phyloP scores from a whole-genome alignment of 73 alveolate genomes.

The Uronychia binucleata region DNA sequence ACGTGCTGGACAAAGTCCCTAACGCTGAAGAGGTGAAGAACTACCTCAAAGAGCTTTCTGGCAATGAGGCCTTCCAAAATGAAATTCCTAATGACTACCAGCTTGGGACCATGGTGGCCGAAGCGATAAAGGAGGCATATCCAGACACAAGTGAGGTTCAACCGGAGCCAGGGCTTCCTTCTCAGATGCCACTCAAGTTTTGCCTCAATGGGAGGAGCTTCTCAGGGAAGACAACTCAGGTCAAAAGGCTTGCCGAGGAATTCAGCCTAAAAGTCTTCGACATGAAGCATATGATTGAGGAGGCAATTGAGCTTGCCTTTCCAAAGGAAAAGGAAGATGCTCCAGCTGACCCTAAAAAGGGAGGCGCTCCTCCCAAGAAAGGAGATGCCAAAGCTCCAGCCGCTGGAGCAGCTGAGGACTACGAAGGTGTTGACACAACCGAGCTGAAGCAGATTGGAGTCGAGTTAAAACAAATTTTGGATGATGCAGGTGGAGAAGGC shows the following conservation, averaged over 20 bases:
- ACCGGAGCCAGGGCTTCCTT: slow-evolving; percentile 20
- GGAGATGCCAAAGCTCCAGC: slow-evolving; percentile 10
- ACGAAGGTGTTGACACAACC: slow-evolving; percentile 30
- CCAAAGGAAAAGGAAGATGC: slow-evolving; percentile 43
- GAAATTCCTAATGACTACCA: background rate
- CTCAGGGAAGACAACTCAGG: slow-evolving; percentile 43
- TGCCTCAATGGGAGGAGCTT: slow-evolving; percentile 48
- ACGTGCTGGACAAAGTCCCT: background rate
- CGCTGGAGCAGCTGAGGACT: slow-evolving; percentile 24
- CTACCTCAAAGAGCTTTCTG: background rate
- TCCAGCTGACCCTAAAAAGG: slow-evolving; percentile 9
- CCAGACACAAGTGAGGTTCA: background rate
- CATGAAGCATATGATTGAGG: slow-evolving; percentile 47
- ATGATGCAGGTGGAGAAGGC: slow-evolving; percentile 18
- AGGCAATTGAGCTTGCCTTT: slow-evolving; percentile 34
- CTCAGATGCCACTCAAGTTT: slow-evolving; percentile 51
- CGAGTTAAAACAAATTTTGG: slow-evolving; percentile 11
- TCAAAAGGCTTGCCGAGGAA: slow-evolving; percentile 51
- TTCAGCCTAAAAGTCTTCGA: slow-evolving; percentile 57
- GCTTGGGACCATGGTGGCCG: background rate
- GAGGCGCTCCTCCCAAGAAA: slow-evolving; percentile 19
- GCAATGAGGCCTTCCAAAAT: background rate
- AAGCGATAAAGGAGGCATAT: background rate
- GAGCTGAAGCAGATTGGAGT: slow-evolving; percentile 33
- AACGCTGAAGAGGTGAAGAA: slow-evolving; percentile 1